Evolutionary conservation across 2,329 filamentous ascomycete species (phyloP), one percentile per base, ranked within the genome.

Genomic region (Aspergillus pseudotamarii): DNA sequence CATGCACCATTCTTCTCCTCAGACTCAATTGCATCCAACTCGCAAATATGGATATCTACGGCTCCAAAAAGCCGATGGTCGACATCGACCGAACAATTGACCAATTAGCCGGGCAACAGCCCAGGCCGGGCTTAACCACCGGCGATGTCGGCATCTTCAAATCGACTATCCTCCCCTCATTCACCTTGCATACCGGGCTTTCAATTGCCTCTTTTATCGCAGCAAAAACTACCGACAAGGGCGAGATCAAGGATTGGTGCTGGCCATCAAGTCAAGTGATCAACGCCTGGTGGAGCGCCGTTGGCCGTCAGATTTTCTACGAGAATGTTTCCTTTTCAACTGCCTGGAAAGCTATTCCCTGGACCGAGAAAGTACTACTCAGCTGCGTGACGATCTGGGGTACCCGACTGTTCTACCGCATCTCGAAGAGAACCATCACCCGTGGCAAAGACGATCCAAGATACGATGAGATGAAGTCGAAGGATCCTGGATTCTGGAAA

Each of bases 261-360:
- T 88, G 86, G 85, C 84, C 85, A 1, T 75, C 80, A 4, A 83
- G 79, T 2, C 84, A 84, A 68, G 81, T 88, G 11, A 73, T 80
- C 61, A 88, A 87, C 70, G 85, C 85, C 8, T 88, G 86, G 86
- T 88, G 85, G 83, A 83, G 80, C 60, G 85, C 86, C 26, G 74
- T 88, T 48, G 85, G 86, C 16, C 78, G 80, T n/a, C 82, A 81
- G 6, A 76, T 86, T 12, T 72, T 79, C 55, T 75, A 80, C 61
- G 77, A 81, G 34, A 80, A 82, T 1, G 72, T 84, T 23, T 80
- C 83, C 0, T 62, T 85, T 6, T 68, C 76, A 1, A 76, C 81
- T 54, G 83, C 85, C 19, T 81, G 84, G 68, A 68, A 73, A 21
- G 79, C 79, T 3, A 75, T 88, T 3, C 81, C 82, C 2, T 85